A percentile compares a stretch with the other conserved stretches of the same genome.
Evolutionary conservation across 768 basidiomycete species (phyloP).

Genomic region (Cystofilobasidium macerans): DNA sequence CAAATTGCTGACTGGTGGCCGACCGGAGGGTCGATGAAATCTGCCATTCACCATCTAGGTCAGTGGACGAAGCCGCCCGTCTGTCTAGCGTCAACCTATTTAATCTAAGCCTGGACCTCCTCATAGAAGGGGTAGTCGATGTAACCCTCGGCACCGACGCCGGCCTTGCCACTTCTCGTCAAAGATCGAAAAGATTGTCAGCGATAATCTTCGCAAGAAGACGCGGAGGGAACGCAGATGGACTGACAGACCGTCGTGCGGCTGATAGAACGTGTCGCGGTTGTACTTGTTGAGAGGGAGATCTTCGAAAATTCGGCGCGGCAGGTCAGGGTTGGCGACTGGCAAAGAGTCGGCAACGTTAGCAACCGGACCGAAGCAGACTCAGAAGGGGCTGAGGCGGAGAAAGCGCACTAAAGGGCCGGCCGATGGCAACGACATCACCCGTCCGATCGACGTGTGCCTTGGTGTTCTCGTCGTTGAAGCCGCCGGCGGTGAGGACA

Average conservation of each 20-base stretch:
- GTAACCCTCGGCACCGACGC: slow-evolving; percentile 24
- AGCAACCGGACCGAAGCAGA: not conserved
- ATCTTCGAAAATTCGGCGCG: slow-evolving; percentile 23
- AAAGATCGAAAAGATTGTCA: no score
- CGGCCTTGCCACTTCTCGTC: slow-evolving; percentile 14
- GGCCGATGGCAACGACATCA: slow-evolving; percentile 28
- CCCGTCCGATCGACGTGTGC: slow-evolving; percentile 27
- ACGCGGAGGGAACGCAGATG: no score
- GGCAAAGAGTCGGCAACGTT: not conserved
- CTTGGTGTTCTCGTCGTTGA: slow-evolving; percentile 24
- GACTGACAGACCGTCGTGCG: no score
- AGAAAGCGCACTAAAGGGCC: slow-evolving; percentile 28
- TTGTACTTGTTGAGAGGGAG: slow-evolving; percentile 26
- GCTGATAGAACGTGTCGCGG: slow-evolving; percentile 30
- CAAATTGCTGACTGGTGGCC: no score
- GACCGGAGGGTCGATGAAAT: no score
- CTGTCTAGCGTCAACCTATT: no score
- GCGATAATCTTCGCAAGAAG: no score
- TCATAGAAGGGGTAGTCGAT: slow-evolving; percentile 23
- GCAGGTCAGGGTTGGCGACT: slow-evolving; percentile 29
- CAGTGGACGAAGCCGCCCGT: no score
- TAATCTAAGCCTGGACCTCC: slow-evolving; percentile 4
- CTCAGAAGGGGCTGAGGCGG: not conserved
- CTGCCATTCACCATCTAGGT: no score
- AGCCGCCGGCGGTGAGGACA: slow-evolving; percentile 25